A percentile compares a stretch with the other conserved stretches of the same genome.
Evolutionary conservation across 345 rosid genomes (phyloP).

Genomic region (Linum usitatissimum): DNA sequence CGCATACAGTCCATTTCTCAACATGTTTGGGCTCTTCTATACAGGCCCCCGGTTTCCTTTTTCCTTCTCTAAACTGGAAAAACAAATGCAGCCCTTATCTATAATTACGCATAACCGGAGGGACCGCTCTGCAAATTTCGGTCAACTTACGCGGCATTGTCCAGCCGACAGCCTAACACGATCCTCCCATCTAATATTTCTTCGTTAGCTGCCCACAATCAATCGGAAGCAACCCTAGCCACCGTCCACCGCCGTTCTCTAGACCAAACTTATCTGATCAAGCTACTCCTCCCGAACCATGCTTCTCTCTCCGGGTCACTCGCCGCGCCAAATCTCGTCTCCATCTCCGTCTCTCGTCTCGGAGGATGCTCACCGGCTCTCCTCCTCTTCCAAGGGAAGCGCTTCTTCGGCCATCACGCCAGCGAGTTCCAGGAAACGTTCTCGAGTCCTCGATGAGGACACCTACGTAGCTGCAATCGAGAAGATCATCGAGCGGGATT

Average conservation of each 20-base stretch:
- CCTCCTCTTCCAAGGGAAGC: conserved; percentile 2
- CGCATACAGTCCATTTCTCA: neutral
- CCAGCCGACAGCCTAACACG: neutral
- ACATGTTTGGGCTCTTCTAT: neutral
- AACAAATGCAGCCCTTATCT: neutral
- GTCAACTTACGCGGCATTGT: neutral
- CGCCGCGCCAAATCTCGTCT: conserved; percentile 68
- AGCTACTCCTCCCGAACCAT: conserved; percentile 18
- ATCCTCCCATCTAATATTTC: neutral
- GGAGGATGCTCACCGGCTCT: conserved; percentile 19
- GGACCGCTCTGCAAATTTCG: neutral
- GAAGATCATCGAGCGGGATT: conserved; percentile 93
- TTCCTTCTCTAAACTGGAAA: neutral
- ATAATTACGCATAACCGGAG: neutral
- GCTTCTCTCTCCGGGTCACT: conserved; percentile 72
- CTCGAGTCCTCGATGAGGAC: conserved; percentile 76
- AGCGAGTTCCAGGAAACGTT: conserved; percentile 34
- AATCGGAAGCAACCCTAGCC: conserved; percentile 1
- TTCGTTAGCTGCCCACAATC: neutral
- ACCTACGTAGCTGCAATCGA: conserved; percentile 74
- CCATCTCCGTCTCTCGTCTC: conserved; percentile 41
- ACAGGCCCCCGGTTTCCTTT: neutral
- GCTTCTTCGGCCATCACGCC: conserved; percentile 23
- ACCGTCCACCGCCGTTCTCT: neutral
- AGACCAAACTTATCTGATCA: neutral